A percentile compares a stretch with the other conserved stretches of the same genome.
Evolutionary conservation across 257 asterid genomes (phyloP).

Genomic region (Nicotiana obtusifolia): DNA sequence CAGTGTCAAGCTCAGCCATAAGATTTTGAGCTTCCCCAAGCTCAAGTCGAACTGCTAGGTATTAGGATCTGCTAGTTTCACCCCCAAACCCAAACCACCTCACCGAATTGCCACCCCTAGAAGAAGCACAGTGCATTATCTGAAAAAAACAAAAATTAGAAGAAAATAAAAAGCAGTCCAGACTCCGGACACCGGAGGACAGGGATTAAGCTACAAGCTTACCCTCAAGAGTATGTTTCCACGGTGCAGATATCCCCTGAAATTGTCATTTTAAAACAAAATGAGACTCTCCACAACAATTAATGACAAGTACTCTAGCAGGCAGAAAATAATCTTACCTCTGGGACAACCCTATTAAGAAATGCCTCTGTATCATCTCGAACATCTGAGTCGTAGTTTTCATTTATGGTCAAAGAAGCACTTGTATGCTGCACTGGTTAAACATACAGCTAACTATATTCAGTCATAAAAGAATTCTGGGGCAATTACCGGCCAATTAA

Average conservation of each 20-base stretch:
- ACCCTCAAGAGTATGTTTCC: conserved; percentile 97
- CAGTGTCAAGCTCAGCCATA: neutral
- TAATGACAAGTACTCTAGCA: conserved; percentile 7
- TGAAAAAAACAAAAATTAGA: neutral
- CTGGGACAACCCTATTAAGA: conserved; percentile 79
- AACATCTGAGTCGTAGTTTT: conserved; percentile 93
- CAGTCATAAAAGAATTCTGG: neutral
- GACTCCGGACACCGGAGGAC: neutral
- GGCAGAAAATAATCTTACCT: conserved; percentile 44
- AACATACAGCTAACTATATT: neutral
- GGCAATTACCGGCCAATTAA: neutral
- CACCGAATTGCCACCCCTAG: neutral
- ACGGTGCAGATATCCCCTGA: conserved; percentile 89
- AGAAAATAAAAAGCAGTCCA: neutral
- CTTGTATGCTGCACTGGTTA: conserved; percentile 95
- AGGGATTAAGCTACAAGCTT: conserved; percentile 3
- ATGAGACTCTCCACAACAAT: conserved; percentile 16
- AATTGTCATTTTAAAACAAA: conserved; percentile 20
- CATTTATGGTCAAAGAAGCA: conserved; percentile 95
- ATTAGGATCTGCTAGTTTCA: neutral
- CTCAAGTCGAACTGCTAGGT: neutral
- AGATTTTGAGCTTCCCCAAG: neutral
- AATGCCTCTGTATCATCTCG: conserved; percentile 89
- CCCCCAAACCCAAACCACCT: neutral
- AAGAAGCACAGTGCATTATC: neutral